A percentile compares a stretch with the other conserved stretches of the same genome.
phyloP scores from a whole-genome alignment of 2,329 filamentous ascomycete species.

The Xylaria sp. region DNA sequence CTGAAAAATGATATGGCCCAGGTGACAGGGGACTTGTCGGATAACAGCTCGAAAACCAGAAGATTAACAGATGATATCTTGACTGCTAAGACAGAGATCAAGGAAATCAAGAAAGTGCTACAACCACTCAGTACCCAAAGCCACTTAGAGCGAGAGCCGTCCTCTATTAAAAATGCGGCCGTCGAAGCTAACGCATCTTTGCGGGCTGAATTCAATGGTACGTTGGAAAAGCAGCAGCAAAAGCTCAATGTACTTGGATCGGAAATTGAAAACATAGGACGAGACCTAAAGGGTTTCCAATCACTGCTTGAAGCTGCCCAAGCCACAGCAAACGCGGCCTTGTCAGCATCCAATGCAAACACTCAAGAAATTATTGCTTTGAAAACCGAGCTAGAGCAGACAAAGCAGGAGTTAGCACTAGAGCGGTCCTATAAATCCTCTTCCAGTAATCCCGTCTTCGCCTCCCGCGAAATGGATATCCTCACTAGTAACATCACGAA shows the following conservation, averaged over 20 bases:
- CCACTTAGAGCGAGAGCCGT: constrained; percentile 31
- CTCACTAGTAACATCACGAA: constrained; percentile 53
- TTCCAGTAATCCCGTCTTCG: constrained; percentile 39
- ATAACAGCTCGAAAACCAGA: constrained; percentile 14
- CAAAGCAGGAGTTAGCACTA: constrained; percentile 46
- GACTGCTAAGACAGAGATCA: constrained; percentile 44
- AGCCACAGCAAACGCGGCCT: constrained; percentile 41
- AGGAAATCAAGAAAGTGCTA: constrained; percentile 31
- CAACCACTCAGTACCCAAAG: constrained; percentile 19
- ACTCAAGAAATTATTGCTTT: constrained; percentile 49
- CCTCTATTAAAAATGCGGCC: constrained; percentile 35
- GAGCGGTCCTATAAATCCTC: constrained; percentile 38
- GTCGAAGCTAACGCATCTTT: constrained; percentile 42
- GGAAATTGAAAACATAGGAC: constrained; percentile 21
- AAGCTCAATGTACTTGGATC: constrained; percentile 26
- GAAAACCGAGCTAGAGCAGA: constrained; percentile 49
- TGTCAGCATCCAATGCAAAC: constrained; percentile 43
- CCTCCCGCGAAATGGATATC: constrained; percentile 53
- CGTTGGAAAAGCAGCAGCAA: constrained; percentile 19
- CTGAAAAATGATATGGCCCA: constrained; percentile 47
- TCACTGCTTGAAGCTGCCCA: constrained; percentile 39
- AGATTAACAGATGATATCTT: constrained; percentile 43
- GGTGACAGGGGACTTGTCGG: constrained; percentile 43
- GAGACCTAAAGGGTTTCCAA: constrained; percentile 23
- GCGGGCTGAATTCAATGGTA: constrained; percentile 31